Conservation (phyloP, 148 eudicot species). For the Camellia granthamiana region DNA sequence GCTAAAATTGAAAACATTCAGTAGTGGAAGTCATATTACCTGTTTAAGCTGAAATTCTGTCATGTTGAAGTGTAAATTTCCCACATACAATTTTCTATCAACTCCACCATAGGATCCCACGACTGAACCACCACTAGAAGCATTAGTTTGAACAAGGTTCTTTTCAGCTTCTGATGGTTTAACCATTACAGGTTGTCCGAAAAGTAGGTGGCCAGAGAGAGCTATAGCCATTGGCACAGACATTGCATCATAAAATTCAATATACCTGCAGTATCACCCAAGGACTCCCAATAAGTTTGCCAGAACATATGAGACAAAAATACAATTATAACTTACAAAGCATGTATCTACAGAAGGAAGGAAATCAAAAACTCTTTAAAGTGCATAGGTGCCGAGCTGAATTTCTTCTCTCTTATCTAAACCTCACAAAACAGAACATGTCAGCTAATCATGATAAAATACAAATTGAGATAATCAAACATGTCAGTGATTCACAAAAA, state of each 20-base stretch:
- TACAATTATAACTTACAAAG: conserved; percentile 36
- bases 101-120: conserved; percentile 88
- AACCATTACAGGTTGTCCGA: conserved; percentile 98
- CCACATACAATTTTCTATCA: conserved; percentile 94
- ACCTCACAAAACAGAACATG: conserved; percentile 31
- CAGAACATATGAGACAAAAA: conserved; percentile 13
- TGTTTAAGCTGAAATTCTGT: conserved; percentile 79
- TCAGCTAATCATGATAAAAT: conserved; percentile 26
- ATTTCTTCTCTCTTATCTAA: conserved; percentile 45
- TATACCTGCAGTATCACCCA: conserved; percentile 57
- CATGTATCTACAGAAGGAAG: conserved; percentile 31
- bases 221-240: conserved; percentile 99
- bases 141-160: conserved; percentile 92
- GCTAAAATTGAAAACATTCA: not conserved
- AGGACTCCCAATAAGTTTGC: conserved; percentile 19
- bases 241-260: conserved; percentile 91
- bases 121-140: conserved; percentile 58
- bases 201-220: conserved; percentile 78
- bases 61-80: conserved; percentile 95
- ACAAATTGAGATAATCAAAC: not conserved
- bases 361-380: conserved; percentile 30
- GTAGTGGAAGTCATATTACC: not conserved
- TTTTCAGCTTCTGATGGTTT: conserved; percentile 99
- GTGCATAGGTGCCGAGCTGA: conserved; percentile 40
- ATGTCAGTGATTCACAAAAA: not conserved